A percentile compares a stretch with the other conserved stretches of the same genome.
phyloP scores from a whole-genome alignment of 2,329 filamentous ascomycete genomes.

The Talaromyces sp. region DNA sequence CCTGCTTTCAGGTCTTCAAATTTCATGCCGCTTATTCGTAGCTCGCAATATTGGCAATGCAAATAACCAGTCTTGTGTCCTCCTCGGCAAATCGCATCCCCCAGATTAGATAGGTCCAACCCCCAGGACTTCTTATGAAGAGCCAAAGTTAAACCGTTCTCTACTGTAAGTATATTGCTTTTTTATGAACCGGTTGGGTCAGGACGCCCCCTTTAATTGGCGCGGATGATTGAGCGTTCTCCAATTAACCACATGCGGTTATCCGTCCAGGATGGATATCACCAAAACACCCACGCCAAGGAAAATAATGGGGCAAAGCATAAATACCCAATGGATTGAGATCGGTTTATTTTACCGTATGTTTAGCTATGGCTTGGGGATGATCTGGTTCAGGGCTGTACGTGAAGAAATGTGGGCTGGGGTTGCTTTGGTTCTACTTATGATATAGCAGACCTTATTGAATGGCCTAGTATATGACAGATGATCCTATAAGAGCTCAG shows the following conservation, averaged over 20 bases:
- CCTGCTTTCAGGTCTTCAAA: too few species aligned
- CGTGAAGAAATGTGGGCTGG: conserved; percentile 6
- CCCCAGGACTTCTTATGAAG: conserved; percentile 1
- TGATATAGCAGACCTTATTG: conserved; percentile 6
- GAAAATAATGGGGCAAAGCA: background rate
- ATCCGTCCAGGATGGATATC: conserved; percentile 31
- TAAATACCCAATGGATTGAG: background rate
- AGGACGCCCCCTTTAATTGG: conserved; percentile 10
- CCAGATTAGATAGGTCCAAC: conserved; percentile 14
- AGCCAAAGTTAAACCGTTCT: background rate
- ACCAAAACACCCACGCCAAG: conserved; percentile 21
- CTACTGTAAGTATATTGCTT: conserved; percentile 7
- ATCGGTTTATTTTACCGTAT: background rate
- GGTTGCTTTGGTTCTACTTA: conserved; percentile 15
- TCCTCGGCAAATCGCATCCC: conserved; percentile 16
- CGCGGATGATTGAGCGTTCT: conserved; percentile 16
- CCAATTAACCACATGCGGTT: conserved; percentile 32
- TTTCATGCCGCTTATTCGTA: too few species aligned
- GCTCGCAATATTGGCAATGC: background rate
- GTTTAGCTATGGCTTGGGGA: conserved; percentile 6
- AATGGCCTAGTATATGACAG: background rate
- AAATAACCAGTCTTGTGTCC: background rate
- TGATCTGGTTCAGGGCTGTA: conserved; percentile 17
- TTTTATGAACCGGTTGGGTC: conserved; percentile 17
- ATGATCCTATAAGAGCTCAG: background rate